These are phyloP conservation scores for Coccomyxa sp. DNA, from an alignment of 139 green algal genomes.

Conservation along the genomic window DNA sequence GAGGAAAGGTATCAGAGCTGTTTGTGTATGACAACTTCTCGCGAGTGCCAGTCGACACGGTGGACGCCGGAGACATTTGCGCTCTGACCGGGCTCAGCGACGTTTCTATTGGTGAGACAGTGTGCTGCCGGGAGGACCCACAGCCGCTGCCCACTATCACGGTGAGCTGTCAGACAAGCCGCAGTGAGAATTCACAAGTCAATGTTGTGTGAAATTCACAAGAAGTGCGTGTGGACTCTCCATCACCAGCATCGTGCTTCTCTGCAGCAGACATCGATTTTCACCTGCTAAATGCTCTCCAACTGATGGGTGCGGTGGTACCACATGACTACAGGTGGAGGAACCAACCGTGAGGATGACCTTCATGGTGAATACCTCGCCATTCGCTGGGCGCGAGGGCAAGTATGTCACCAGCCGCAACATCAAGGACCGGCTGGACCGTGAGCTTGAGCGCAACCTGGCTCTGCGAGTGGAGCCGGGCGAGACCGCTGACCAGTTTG, in stretches of 20 bases:
- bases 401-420: slow-evolving; percentile 93
- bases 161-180: slow-evolving; percentile 16
- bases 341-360: slow-evolving; percentile 97
- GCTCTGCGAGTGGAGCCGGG: slow-evolving; percentile 90
- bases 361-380: slow-evolving; percentile 92
- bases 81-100: slow-evolving; percentile 72
- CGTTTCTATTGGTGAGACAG: slow-evolving; percentile 93
- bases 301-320: no score
- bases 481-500: slow-evolving; percentile 87
- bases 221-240: no score
- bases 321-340: slow-evolving; percentile 65
- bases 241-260: no score
- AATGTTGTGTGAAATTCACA: not conserved
- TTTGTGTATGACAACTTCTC: slow-evolving; percentile 98
- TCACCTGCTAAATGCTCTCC: no score
- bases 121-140: slow-evolving; percentile 55
- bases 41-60: slow-evolving; percentile 49
- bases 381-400: slow-evolving; percentile 94
- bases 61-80: slow-evolving; percentile 90
- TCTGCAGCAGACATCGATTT: no score
- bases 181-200: not conserved
- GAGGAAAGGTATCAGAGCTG: slow-evolving; percentile 81
- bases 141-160: slow-evolving; percentile 88
- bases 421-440: slow-evolving; percentile 62
- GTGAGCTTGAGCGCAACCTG: slow-evolving; percentile 93